Percentiles rank a stretch among this genome's conserved stretches.
Evolutionary conservation across 345 rosid species (phyloP).

Genomic region (Sonneratia caseolaris): DNA sequence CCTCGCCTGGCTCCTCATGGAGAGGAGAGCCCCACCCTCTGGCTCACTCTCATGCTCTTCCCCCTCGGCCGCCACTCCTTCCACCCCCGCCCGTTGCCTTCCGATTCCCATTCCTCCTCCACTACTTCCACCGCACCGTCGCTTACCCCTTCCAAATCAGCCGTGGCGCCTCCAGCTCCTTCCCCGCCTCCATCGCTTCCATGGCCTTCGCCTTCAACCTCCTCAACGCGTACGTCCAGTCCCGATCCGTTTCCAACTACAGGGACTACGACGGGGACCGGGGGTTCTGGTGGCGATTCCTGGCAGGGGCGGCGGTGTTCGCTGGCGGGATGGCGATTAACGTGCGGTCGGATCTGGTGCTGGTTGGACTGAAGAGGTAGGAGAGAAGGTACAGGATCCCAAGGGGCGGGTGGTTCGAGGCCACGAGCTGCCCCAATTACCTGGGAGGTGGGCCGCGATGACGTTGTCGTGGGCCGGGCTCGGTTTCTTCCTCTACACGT

Average conservation of each 20-base stretch:
- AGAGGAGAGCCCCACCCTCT: constrained; percentile 83
- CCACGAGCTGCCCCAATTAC: constrained; percentile 84
- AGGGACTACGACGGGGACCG: constrained; percentile 34
- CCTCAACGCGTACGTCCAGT: constrained; percentile 62
- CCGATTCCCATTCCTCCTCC: constrained; percentile 58
- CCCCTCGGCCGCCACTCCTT: constrained; percentile 50
- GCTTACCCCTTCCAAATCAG: constrained; percentile 68
- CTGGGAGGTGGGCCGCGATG: constrained; percentile 83
- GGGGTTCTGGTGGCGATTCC: constrained; percentile 51
- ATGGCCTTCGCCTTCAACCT: constrained; percentile 62
- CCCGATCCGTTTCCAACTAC: constrained; percentile 78
- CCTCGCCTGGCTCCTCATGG: constrained; percentile 92
- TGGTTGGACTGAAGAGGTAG: constrained; percentile 52
- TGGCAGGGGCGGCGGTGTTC: constrained; percentile 42
- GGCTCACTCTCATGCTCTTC: constrained; percentile 64
- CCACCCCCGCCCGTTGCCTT: constrained; percentile 52
- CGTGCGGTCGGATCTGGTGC: constrained; percentile 51
- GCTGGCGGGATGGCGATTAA: constrained; percentile 57
- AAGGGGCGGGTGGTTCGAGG: constrained; percentile 70
- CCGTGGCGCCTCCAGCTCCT: constrained; percentile 18
- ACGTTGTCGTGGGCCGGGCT: constrained; percentile 80
- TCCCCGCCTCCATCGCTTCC: constrained; percentile 47
- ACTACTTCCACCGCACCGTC: constrained; percentile 69
- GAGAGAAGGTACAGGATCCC: constrained; percentile 71
- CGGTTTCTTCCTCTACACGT: constrained; percentile 67